These are phyloP conservation scores for Serendipita indica DNA, from an alignment of 768 basidiomycete species.

Conservation along the genomic window DNA sequence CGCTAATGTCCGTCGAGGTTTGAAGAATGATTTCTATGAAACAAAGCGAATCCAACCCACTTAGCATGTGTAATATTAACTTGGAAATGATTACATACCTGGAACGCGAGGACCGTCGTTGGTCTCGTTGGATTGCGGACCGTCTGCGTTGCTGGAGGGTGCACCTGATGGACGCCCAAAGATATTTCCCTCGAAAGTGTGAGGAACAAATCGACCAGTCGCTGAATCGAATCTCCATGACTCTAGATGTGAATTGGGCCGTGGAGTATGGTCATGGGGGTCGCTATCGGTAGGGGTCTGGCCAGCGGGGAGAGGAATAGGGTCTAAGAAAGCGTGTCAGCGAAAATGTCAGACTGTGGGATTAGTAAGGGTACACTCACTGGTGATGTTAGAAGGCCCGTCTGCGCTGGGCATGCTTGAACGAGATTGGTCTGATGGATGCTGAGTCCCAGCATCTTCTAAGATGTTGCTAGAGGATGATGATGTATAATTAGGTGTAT, in stretches of 20 bases:
- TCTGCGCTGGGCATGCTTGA: neutral
- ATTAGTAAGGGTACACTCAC: no score
- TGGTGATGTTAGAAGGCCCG: no score
- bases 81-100: neutral
- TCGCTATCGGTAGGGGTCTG: neutral
- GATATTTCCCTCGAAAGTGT: neutral
- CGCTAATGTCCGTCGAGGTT: neutral
- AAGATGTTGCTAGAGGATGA: neutral
- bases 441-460: neutral
- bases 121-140: no score
- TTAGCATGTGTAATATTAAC: neutral
- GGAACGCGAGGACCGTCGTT: neutral
- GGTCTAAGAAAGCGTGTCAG: no score
- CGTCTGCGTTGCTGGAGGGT: no score
- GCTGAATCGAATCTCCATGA: neutral
- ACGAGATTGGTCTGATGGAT: neutral
- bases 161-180: no score
- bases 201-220: neutral
- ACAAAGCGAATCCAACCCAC: neutral
- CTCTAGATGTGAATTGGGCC: neutral
- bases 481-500: neutral
- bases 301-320: neutral
- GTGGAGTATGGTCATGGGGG: no score
- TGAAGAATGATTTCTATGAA: neutral
- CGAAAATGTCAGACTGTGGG: no score